Base-by-base conservation (phyloP, 352 stramenopile genomes). In the Globisporangium lucens region DNA sequence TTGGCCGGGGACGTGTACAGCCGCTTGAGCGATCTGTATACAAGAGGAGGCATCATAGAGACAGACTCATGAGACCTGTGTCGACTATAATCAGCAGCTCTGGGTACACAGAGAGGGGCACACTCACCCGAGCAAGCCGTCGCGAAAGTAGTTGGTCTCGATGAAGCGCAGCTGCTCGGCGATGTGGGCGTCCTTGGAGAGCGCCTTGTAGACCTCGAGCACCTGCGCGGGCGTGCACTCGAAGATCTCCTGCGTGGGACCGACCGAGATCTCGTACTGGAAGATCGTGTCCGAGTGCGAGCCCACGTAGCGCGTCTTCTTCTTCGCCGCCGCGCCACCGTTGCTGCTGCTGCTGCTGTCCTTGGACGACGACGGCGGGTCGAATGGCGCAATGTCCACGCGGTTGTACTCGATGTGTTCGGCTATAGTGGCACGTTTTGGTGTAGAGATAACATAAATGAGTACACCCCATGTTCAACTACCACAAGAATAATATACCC, bases 211-310 rank as follows among this genome's bases (percentile, higher is more conserved):
- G 41, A 91, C 70, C 22, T 82, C 75, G 24, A 89, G 58, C 13
- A 85, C 80, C 46, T 75, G 87, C 0, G 79, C 74, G 13, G 85
- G 81, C 33, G 80, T 85, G 69, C 85, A 93, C 53, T 82, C 74
- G 62, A 93, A 93, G 57, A 79, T 78, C 43, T 84, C 76, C 12
- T 80, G 77, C 27, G 66, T 76, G 41, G 72, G 67, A 9, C 85
- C 85, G 33, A 91, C 72, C 17, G 79, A 83, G 57, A 93, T 89
- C 65, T 89, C 79, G 67, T 91, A 93, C 12, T 73, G 77, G 70
- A 90, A 93, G 29, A 65, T 55, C 30, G 78, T 72, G 52, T 72
- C 75, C 22, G 73, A 74, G 68, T 76, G 70, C 53, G 65, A 60
- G 38, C 72, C 61, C 9, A 63, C 20, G 55, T 60, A 65, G 29